Evolutionary conservation across 2,329 filamentous ascomycete genomes (phyloP).

Genomic region (Botrytis fragariae): DNA sequence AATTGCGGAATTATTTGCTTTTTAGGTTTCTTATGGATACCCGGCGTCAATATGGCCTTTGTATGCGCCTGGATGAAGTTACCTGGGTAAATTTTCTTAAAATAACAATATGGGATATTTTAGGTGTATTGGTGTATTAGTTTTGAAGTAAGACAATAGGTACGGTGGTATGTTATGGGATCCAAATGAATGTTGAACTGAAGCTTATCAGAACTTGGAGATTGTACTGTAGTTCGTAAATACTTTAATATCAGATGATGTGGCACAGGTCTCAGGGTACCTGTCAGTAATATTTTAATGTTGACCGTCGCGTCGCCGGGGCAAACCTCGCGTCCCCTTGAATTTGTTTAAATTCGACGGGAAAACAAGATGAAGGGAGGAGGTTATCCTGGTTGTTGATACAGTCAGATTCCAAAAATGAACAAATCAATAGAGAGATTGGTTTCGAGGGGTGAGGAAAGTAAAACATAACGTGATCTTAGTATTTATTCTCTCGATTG

Average conservation of each 20-base stretch:
- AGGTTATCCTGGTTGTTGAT: not conserved
- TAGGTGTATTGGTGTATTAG: constrained; percentile 8
- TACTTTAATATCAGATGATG: constrained; percentile 11
- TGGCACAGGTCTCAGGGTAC: constrained; percentile 16
- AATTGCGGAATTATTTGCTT: not conserved
- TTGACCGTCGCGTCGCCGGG: constrained; percentile 18
- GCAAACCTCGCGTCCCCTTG: constrained; percentile 11
- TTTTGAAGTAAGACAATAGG: constrained; percentile 2
- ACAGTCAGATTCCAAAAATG: not conserved
- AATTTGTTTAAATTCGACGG: not conserved
- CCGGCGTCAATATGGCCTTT: constrained; percentile 6
- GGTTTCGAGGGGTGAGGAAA: not conserved
- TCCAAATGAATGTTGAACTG: constrained; percentile 7
- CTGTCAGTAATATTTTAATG: constrained; percentile 10
- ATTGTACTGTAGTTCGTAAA: constrained; percentile 2
- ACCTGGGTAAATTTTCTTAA: not conserved
- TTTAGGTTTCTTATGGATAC: constrained; percentile 5
- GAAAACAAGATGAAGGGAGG: not conserved
- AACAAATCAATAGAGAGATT: not conserved
- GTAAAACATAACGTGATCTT: constrained; percentile 3
- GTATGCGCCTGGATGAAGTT: not conserved
- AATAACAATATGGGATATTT: not conserved
- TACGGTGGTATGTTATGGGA: not conserved
- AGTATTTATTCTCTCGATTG: not conserved
- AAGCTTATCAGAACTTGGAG: constrained; percentile 8